A percentile compares a stretch with the other conserved stretches of the same genome.
Conservation (phyloP, 768 basidiomycete species). For the Serendipita sp. region DNA sequence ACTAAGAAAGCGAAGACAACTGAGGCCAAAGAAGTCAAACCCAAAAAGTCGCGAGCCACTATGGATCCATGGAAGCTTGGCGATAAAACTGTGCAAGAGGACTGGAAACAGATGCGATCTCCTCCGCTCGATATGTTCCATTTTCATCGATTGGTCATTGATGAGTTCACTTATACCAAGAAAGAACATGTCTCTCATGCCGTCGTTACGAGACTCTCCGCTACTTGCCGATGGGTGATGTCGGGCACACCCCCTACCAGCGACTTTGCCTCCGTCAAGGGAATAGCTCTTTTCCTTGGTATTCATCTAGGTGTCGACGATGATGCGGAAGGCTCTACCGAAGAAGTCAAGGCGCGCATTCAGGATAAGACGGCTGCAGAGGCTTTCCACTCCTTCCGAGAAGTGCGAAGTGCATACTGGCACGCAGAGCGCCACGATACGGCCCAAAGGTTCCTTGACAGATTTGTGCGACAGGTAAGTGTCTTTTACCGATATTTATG, state of each 20-base stretch:
- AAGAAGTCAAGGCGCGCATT: slow-evolving; percentile 61
- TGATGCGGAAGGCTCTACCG: slow-evolving; percentile 61
- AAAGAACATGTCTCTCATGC: slow-evolving; percentile 48
- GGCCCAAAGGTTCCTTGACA: slow-evolving; percentile 68
- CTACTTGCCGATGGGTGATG: slow-evolving; percentile 82
- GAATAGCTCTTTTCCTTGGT: slow-evolving; percentile 73
- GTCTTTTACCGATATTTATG: slow-evolving; percentile 5
- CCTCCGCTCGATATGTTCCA: slow-evolving; percentile 89
- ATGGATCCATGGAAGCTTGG: slow-evolving; percentile 58
- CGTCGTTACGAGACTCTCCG: slow-evolving; percentile 57
- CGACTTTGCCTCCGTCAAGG: slow-evolving; percentile 80
- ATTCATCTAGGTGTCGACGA: slow-evolving; percentile 89
- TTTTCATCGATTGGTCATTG: slow-evolving; percentile 74
- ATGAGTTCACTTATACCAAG: slow-evolving; percentile 86
- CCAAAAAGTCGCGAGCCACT: slow-evolving; percentile 13
- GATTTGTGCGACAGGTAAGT: slow-evolving; percentile 68
- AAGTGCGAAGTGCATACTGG: slow-evolving; percentile 84
- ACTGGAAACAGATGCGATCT: slow-evolving; percentile 65
- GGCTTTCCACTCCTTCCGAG: slow-evolving; percentile 91
- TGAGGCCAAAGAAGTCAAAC: slow-evolving; percentile 14
- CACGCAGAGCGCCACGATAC: slow-evolving; percentile 70
- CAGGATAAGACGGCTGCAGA: slow-evolving; percentile 80
- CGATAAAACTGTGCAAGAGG: slow-evolving; percentile 38
- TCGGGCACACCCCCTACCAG: slow-evolving; percentile 90
- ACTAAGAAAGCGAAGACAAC: slow-evolving; percentile 35